Conservation (phyloP, 2,329 filamentous ascomycete species). For the Fusarium coicis region DNA sequence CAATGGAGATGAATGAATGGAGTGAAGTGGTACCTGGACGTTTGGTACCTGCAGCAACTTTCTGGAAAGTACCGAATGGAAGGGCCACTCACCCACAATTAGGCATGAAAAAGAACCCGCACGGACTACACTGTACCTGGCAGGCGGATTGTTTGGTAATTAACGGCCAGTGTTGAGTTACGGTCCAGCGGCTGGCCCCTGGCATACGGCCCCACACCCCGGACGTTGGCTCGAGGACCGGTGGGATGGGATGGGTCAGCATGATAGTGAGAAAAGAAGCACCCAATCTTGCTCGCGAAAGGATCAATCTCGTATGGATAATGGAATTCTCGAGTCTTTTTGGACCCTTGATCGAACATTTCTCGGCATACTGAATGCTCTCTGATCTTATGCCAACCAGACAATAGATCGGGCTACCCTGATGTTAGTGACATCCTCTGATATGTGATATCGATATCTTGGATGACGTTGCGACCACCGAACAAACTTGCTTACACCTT, state of each 20-base stretch:
- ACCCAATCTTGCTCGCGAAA: constrained; percentile 17
- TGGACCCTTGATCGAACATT: constrained; percentile 17
- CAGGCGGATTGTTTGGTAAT: constrained; percentile 24
- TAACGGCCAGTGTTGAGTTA: constrained; percentile 28
- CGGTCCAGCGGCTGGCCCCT: constrained; percentile 33
- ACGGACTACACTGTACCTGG: background rate
- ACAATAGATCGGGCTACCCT: constrained; percentile 15
- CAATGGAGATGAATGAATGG: background rate
- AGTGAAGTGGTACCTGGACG: constrained; percentile 12
- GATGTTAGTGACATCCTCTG: background rate
- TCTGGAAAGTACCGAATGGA: constrained; percentile 36
- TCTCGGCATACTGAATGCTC: background rate
- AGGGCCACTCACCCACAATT: constrained; percentile 30
- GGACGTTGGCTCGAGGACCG: constrained; percentile 38
- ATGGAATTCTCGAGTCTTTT: constrained; percentile 15
- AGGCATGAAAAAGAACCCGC: constrained; percentile 27
- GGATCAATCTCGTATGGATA: constrained; percentile 20
- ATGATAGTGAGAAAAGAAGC: constrained; percentile 22
- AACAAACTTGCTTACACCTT: constrained; percentile 15
- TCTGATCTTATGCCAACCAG: constrained; percentile 14
- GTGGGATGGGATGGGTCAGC: constrained; percentile 5
- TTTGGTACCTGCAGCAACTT: constrained; percentile 37
- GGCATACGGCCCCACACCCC: constrained; percentile 43
- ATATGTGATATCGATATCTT: background rate
- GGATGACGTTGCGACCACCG: constrained; percentile 3